phyloP scores from a whole-genome alignment of 805 yeast species.

The Starmera caribaea region DNA sequence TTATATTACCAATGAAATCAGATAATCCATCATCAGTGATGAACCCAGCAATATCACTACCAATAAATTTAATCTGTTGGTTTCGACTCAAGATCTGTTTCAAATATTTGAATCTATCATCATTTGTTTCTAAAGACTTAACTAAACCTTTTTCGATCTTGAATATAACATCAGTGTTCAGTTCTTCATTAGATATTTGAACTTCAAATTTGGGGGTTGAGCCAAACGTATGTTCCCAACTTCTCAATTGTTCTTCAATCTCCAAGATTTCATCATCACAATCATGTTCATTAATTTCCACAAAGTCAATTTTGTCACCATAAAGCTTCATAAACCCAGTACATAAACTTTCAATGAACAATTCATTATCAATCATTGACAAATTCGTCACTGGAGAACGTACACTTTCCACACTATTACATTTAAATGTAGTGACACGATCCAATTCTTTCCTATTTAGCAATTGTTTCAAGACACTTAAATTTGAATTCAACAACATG shows the following conservation, averaged over 20 bases:
- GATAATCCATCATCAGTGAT: constrained; percentile 32
- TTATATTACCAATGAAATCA: constrained; percentile 35
- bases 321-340: constrained; percentile 20
- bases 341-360: constrained; percentile 25
- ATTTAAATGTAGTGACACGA: constrained; percentile 33
- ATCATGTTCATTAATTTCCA: constrained; percentile 19
- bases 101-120: constrained; percentile 27
- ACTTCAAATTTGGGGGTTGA: constrained; percentile 68
- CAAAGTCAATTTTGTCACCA: constrained; percentile 16
- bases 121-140: constrained; percentile 18
- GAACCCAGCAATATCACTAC: constrained; percentile 35
- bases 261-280: constrained; percentile 28
- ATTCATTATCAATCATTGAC: constrained; percentile 28
- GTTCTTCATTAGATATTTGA: constrained; percentile 24
- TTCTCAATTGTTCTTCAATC: constrained; percentile 31
- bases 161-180: constrained; percentile 25
- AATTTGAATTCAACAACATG: constrained; percentile 64
- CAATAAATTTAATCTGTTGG: constrained; percentile 27
- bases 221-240: constrained; percentile 73
- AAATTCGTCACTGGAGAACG: constrained; percentile 72
- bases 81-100: constrained; percentile 18
- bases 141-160: constrained; percentile 42
- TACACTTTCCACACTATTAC: constrained; percentile 60
- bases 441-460: constrained; percentile 37
- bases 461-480: constrained; percentile 49